Percentiles rank a stretch among this genome's conserved stretches.
Evolutionary conservation across 257 asterid genomes (phyloP).

Genomic region (Dorcoceras hygrometricum): DNA sequence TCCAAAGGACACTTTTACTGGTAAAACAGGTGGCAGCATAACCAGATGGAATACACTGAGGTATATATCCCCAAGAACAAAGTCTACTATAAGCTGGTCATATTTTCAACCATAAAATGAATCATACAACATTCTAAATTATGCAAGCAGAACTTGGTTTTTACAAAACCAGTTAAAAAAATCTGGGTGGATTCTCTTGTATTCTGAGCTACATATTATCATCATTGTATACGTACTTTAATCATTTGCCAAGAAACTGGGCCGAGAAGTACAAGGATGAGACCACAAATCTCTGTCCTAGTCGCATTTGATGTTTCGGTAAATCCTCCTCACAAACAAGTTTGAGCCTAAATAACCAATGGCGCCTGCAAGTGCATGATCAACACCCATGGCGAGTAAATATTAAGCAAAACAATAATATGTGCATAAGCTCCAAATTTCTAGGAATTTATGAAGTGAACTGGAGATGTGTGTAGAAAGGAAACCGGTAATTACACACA

Average conservation of each 20-base stretch:
- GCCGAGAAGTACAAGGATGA: conserved; percentile 14
- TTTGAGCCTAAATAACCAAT: conserved; percentile 59
- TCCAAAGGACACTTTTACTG: background rate
- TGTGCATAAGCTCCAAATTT: background rate
- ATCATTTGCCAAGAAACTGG: background rate
- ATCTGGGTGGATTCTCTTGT: conserved; percentile 26
- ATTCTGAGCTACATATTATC: conserved; percentile 28
- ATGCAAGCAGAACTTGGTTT: conserved; percentile 25
- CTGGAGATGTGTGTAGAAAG: background rate
- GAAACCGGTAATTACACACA: background rate
- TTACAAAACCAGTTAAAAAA: conserved; percentile 28
- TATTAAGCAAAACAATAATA: background rate
- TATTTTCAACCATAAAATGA: conserved; percentile 25
- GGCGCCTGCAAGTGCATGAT: conserved; percentile 40
- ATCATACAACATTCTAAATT: conserved; percentile 33
- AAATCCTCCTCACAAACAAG: conserved; percentile 63
- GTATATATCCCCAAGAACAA: background rate
- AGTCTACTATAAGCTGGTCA: background rate
- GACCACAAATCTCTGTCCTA: conserved; percentile 20
- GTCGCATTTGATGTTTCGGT: conserved; percentile 62
- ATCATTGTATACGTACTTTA: background rate
- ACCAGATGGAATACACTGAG: background rate
- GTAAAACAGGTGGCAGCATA: background rate
- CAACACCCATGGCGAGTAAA: background rate
- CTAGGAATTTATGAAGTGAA: background rate